Conservation (phyloP, 2,329 filamentous ascomycete genomes). For the Ceratocystis ficicola region DNA sequence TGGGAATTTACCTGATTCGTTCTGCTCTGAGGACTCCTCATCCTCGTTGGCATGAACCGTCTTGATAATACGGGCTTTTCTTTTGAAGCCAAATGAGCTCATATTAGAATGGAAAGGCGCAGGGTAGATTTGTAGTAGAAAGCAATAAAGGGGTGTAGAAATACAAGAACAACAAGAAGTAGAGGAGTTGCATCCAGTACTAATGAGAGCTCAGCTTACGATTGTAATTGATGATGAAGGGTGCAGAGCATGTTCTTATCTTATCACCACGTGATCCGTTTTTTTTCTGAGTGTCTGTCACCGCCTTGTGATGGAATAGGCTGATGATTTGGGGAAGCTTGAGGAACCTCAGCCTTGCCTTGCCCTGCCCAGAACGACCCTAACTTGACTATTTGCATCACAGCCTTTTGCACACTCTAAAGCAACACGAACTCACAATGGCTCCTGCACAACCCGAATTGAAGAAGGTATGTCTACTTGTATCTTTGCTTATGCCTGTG, state of each 20-base stretch:
- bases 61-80: constrained; percentile 67
- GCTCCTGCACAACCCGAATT: constrained; percentile 97
- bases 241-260: constrained; percentile 28
- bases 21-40: constrained; percentile 12
- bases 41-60: constrained; percentile 52
- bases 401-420: constrained; percentile 5
- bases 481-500: neutral
- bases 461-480: constrained; percentile 61
- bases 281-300: constrained; percentile 21
- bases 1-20: constrained; percentile 15
- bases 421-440: constrained; percentile 46
- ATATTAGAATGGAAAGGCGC: constrained; percentile 29
- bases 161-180: too few relatives aligned
- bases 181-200: too few relatives aligned
- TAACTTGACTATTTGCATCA: neutral
- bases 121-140: too few relatives aligned
- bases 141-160: too few relatives aligned
- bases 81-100: constrained; percentile 45
- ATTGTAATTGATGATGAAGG: neutral
- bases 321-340: neutral
- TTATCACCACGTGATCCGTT: constrained; percentile 40
- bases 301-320: neutral
- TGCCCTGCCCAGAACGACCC: neutral
- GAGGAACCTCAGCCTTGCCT: constrained; percentile 15
- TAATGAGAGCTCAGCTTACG: too few relatives aligned